Evolutionary conservation across 352 stramenopile genomes (phyloP).

Genomic region (Phytophthora melonis): DNA sequence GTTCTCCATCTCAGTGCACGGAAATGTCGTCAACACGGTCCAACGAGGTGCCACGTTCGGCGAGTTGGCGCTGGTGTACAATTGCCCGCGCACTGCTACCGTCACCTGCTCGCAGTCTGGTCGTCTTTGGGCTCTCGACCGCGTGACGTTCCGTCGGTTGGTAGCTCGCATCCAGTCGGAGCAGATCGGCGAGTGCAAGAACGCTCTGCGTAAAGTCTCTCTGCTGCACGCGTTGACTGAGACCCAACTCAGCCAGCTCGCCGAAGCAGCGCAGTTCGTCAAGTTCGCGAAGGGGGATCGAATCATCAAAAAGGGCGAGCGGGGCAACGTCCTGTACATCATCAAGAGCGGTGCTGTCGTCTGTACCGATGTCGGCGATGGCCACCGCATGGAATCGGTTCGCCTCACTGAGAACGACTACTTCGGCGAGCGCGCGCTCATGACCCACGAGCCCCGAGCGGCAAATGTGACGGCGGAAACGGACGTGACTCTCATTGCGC

Average conservation of each 20-base stretch:
- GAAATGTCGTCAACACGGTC: slow-evolving; percentile 76
- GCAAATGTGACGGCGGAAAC: slow-evolving; percentile 90
- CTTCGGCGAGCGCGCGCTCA: slow-evolving; percentile 94
- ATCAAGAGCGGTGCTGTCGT: slow-evolving; percentile 79
- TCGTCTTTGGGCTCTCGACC: slow-evolving; percentile 87
- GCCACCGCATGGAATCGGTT: slow-evolving; percentile 49
- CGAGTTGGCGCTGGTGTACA: slow-evolving; percentile 97
- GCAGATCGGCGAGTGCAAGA: slow-evolving; percentile 72
- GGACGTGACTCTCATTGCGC: slow-evolving; percentile 75
- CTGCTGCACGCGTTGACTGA: slow-evolving; percentile 66
- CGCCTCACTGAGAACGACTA: slow-evolving; percentile 81
- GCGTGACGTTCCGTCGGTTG: slow-evolving; percentile 86
- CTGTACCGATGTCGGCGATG: slow-evolving; percentile 63
- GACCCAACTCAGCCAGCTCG: slow-evolving; percentile 65
- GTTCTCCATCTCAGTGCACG: slow-evolving; percentile 90
- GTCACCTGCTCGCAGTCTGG: slow-evolving; percentile 61
- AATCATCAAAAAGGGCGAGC: slow-evolving; percentile 88
- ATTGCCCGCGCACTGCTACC: slow-evolving; percentile 94
- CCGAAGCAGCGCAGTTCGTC: slow-evolving; percentile 72
- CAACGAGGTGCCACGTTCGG: slow-evolving; percentile 91
- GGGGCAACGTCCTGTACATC: slow-evolving; percentile 87
- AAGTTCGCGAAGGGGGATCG: slow-evolving; percentile 72
- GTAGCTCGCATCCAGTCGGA: slow-evolving; percentile 83
- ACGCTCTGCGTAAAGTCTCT: slow-evolving; percentile 66
- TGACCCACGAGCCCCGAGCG: slow-evolving; percentile 89